Base-by-base conservation (phyloP, 2,329 filamentous ascomycete genomes). In the Cladosporium phlei region DNA sequence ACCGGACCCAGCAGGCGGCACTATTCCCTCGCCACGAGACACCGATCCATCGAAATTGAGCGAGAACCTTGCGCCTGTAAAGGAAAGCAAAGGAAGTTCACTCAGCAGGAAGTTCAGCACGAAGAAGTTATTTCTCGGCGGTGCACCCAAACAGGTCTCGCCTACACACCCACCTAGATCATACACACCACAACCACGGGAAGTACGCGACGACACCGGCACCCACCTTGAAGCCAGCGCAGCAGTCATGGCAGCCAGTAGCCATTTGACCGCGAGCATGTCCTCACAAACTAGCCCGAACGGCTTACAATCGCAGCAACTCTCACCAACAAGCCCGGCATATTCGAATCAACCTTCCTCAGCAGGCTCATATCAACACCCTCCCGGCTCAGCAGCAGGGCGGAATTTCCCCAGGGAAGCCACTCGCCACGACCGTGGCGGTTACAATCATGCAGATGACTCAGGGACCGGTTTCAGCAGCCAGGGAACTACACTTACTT, bases 101-200 rank as follows among this genome's bases (percentile, higher is more conserved):
- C 64, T 75, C 51, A 75, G 72, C 51, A 67, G 73, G 53, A 75
- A 75, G 57, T 75, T 74, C 60, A 74, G 71, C 53, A 75, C 71
- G 33, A 75, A 75, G 63, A 73, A 73, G 57, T 66, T 75, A 47
- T 74, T 74, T 64, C 65, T 75, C 47, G 68, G 69, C 40, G 67
- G 65, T 19, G 65, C 70, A 28, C 68, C 69, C 37, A 75, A 74
- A 56, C 73, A 74, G 52, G 69, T 67, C n/a, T 75, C 71, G 51
- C 73, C 73, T 30, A 75, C 72, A 19, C 48, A 72, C 69, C 55
- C 71, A 64, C 60, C 59, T 8, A 51, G 51, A 38, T 47, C 54
- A 16, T 57, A 56, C 35, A 58, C 55, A n/a, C 55, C 57, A 8
- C 57, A 60, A 35, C 52, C 56, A 20, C 48, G 60, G 44, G 59